Evolutionary conservation across 345 rosid genomes (phyloP), one percentile per base, ranked within the genome.

Genomic region (Aethionema arabicum): DNA sequence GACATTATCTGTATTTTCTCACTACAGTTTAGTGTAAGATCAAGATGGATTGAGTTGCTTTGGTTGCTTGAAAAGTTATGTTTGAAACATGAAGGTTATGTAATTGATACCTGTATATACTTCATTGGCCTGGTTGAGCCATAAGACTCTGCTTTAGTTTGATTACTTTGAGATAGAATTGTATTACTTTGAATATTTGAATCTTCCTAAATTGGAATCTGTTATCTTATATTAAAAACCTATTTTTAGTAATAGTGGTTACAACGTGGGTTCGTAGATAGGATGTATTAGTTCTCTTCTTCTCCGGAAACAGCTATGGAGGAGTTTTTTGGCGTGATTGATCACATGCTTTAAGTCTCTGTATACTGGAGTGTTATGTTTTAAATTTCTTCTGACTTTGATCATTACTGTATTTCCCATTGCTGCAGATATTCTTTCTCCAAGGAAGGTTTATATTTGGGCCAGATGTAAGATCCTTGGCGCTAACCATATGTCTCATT

Each of bases 371-470:
- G 11, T 50, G 56, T 29, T 37, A 7, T 16, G 44, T 60, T 57
- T 35, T 35, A n/a, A 21, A 21, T 21, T 30, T 52, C 8, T 52
- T 33, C 49, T 36, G 27, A 12, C 11, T 51, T 44, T 30, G 40
- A 16, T 38, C 29, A 29, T 13, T 33, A 5, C 43, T 14, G 49
- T 2, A 36, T 52, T 44, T 12, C 3, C 6, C 4, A 5, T 70
- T 44, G 45, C 37, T 83, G 70, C 95, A 93, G 99, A 79, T 83
- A 80, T 93, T 93, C 79, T 82, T 87, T 63, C 88, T 85, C 72
- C 76, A 72, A 6, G 99, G 99, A 59, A 85, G 99, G 67, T 85
- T 90, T 80, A 79, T 93, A 72, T 93, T 87, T 79, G 99, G 99
- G 66, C 99, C 99, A 14, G 99, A 93, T 77, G 96, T 90, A 52